Evolutionary conservation across 441 rosid species (phyloP).

Genomic region (Theobroma grandiflorum): DNA sequence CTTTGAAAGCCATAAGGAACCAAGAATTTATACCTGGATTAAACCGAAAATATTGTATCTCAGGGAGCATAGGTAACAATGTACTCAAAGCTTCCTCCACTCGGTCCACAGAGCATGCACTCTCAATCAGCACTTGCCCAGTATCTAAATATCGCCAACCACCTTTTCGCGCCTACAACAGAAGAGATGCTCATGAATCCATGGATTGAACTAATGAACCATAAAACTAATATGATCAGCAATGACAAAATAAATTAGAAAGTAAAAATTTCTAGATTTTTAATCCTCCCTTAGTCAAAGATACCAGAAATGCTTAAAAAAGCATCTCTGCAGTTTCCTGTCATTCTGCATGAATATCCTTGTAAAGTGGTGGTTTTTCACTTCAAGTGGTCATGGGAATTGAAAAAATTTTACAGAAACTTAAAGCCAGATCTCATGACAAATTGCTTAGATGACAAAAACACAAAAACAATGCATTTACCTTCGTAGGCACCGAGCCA

Average conservation of each 20-base stretch:
- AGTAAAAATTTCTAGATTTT: background rate
- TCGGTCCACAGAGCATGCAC: constrained; percentile 97
- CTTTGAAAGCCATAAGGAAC: constrained; percentile 21
- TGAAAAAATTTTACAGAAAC: constrained; percentile 1
- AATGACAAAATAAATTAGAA: constrained; percentile 1
- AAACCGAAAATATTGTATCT: constrained; percentile 88
- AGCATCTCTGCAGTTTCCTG: background rate
- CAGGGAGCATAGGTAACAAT: constrained; percentile 91
- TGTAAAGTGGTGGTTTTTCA: background rate
- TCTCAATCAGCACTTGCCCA: constrained; percentile 97
- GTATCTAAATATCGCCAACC: constrained; percentile 99
- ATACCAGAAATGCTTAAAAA: constrained; percentile 12
- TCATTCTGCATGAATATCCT: constrained; percentile 1
- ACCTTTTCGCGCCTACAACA: constrained; percentile 81
- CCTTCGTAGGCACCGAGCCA: constrained; percentile 97
- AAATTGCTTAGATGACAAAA: background rate
- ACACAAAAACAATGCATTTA: constrained; percentile 36
- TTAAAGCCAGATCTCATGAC: constrained; percentile 21
- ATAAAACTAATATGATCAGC: constrained; percentile 9
- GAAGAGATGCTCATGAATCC: constrained; percentile 20
- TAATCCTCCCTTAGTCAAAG: background rate
- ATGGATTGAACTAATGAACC: constrained; percentile 6
- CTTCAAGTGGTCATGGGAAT: background rate
- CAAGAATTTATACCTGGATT: constrained; percentile 73
- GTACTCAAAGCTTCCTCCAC: constrained; percentile 98